Conservation (phyloP, 1,284 basidiomycete species). For the Schizopora paradoxa region DNA sequence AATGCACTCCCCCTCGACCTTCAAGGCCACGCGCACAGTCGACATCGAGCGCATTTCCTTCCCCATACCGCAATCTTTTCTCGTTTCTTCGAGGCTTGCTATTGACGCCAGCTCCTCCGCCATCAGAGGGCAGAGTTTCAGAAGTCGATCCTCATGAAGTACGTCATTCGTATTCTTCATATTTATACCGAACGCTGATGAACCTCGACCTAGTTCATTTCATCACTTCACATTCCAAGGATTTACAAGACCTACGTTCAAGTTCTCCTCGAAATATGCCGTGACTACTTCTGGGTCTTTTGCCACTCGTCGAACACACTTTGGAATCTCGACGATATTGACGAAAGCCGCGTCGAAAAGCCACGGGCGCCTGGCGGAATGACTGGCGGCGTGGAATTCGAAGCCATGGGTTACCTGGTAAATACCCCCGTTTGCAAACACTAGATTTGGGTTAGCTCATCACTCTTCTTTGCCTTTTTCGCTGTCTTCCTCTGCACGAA, state of each 20-base stretch:
- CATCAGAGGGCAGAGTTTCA: conserved; percentile 57
- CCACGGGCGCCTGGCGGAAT: conserved; percentile 95
- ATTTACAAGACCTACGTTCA: conserved; percentile 90
- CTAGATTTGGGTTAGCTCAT: no score
- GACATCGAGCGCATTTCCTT: conserved; percentile 54
- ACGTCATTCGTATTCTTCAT: no score
- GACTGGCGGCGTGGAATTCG: conserved; percentile 97
- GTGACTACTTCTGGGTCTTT: conserved; percentile 99
- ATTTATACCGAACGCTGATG: no score
- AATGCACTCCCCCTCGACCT: conserved; percentile 23
- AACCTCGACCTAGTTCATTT: no score
- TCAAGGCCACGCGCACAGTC: conserved; percentile 34
- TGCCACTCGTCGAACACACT: conserved; percentile 92
- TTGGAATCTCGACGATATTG: conserved; percentile 79
- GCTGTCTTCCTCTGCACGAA: background rate
- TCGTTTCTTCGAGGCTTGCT: conserved; percentile 66
- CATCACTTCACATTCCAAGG: conserved; percentile 73
- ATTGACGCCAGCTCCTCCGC: conserved; percentile 70
- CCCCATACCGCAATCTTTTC: conserved; percentile 66
- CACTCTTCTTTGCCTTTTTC: background rate
- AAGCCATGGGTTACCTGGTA: conserved; percentile 94
- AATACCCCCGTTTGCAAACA: conserved; percentile 6
- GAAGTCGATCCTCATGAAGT: conserved; percentile 74
- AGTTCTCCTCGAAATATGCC: conserved; percentile 84
- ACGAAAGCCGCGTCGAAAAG: conserved; percentile 80